These are phyloP conservation scores for Trichoderma guizhouense DNA, from an alignment of 2,329 filamentous ascomycete species.

Conservation along the genomic window DNA sequence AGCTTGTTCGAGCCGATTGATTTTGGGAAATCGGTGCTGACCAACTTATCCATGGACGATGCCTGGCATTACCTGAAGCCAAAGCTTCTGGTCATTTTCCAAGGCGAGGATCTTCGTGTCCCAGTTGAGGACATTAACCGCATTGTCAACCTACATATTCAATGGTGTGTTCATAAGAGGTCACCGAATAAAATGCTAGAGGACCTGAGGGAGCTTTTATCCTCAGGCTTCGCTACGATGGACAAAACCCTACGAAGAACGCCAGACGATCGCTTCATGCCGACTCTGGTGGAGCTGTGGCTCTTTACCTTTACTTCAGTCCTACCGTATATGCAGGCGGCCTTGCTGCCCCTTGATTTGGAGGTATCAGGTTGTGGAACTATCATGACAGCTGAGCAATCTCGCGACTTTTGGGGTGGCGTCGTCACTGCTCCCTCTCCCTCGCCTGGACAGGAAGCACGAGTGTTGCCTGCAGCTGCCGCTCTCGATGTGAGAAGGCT, in stretches of 20 bases:
- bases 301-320: constrained; percentile 87
- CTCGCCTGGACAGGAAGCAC: constrained; percentile 26
- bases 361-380: constrained; percentile 84
- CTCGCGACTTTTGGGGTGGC: constrained; percentile 86
- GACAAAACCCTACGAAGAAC: constrained; percentile 78
- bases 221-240: constrained; percentile 80
- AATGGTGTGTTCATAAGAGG: constrained; percentile 71
- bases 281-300: constrained; percentile 90
- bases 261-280: constrained; percentile 84
- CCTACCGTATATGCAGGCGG: constrained; percentile 89
- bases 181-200: constrained; percentile 69
- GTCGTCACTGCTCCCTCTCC: constrained; percentile 46
- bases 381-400: constrained; percentile 73
- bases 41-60: constrained; percentile 74
- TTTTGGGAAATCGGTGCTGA: constrained; percentile 52
- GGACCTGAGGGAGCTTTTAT: constrained; percentile 70
- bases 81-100: constrained; percentile 73
- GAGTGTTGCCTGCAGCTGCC: constrained; percentile 46
- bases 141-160: constrained; percentile 73
- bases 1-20: constrained; percentile 52
- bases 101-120: constrained; percentile 74
- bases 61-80: constrained; percentile 79
- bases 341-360: constrained; percentile 87
- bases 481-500: constrained; percentile 84
- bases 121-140: constrained; percentile 82